Conservation (phyloP, 2,329 filamentous ascomycete species). For the Diaporthe sp. region DNA sequence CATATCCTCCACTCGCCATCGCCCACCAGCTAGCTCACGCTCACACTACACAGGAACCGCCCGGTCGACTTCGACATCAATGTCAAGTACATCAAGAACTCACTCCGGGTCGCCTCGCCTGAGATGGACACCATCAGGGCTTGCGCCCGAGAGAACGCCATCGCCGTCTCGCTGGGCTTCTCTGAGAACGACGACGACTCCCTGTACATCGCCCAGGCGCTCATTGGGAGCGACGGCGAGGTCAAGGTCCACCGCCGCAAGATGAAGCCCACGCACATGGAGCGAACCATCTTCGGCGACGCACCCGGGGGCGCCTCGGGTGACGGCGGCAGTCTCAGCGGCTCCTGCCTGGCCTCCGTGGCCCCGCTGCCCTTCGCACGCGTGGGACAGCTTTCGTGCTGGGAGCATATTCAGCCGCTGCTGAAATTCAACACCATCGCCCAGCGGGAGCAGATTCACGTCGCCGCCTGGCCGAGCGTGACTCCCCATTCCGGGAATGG, state of each 20-base stretch:
- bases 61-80: slow-evolving; percentile 48
- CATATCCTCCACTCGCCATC: slow-evolving; percentile 37
- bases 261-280: slow-evolving; percentile 68
- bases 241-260: slow-evolving; percentile 59
- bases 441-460: slow-evolving; percentile 62
- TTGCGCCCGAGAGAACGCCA: slow-evolving; percentile 57
- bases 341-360: slow-evolving; percentile 56
- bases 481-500: slow-evolving; percentile 2
- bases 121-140: slow-evolving; percentile 60
- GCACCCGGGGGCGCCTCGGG: slow-evolving; percentile 55
- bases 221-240: slow-evolving; percentile 58
- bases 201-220: slow-evolving; percentile 62
- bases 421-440: slow-evolving; percentile 62
- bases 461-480: slow-evolving; percentile 61
- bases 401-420: slow-evolving; percentile 66
- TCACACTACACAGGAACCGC: slow-evolving; percentile 9
- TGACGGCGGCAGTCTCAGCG: slow-evolving; percentile 51
- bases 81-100: slow-evolving; percentile 56
- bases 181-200: slow-evolving; percentile 61
- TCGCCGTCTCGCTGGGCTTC: slow-evolving; percentile 64
- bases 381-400: slow-evolving; percentile 63
- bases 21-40: slow-evolving; percentile 45
- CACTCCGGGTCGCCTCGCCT: slow-evolving; percentile 56
- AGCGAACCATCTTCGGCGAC: slow-evolving; percentile 65
- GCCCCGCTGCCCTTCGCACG: slow-evolving; percentile 56